Conservation (phyloP, 176 grass and related monocot genomes). For the Eremochloa ophiuroides region DNA sequence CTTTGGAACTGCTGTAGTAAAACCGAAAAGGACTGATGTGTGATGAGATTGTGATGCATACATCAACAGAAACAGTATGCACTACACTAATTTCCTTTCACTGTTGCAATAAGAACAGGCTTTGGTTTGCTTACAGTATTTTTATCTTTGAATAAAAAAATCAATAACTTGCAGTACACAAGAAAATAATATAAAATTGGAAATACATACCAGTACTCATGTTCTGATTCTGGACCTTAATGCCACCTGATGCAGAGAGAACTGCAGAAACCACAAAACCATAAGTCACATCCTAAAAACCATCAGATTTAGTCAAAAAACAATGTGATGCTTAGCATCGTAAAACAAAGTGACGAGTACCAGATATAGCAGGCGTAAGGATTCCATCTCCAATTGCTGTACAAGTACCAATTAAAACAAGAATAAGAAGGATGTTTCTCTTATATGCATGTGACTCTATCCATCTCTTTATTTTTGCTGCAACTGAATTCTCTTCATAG, state of each 20-base stretch:
- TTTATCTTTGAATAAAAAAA: not conserved
- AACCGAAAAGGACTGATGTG: not conserved
- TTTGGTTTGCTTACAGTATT: slow-evolving; percentile 9
- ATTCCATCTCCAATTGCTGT: slow-evolving; percentile 99
- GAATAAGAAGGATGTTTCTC: slow-evolving; percentile 82
- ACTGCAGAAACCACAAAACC: slow-evolving; percentile 46
- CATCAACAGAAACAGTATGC: not conserved
- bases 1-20: slow-evolving; percentile 1
- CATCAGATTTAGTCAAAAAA: slow-evolving; percentile 13
- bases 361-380: slow-evolving; percentile 98
- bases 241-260: slow-evolving; percentile 97
- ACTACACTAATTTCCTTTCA: slow-evolving; percentile 14
- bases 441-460: slow-evolving; percentile 77
- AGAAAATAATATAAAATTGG: not conserved
- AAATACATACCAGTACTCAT: slow-evolving; percentile 59
- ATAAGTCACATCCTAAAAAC: slow-evolving; percentile 10
- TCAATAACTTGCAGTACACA: not conserved
- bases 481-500: slow-evolving; percentile 82
- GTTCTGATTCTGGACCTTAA: slow-evolving; percentile 68
- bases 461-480: slow-evolving; percentile 89
- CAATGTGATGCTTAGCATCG: slow-evolving; percentile 1
- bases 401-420: slow-evolving; percentile 96
- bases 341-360: slow-evolving; percentile 30
- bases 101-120: not conserved
- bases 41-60: not conserved